phyloP scores from a whole-genome alignment of 257 asterid genomes.

The Jasminum sambac region DNA sequence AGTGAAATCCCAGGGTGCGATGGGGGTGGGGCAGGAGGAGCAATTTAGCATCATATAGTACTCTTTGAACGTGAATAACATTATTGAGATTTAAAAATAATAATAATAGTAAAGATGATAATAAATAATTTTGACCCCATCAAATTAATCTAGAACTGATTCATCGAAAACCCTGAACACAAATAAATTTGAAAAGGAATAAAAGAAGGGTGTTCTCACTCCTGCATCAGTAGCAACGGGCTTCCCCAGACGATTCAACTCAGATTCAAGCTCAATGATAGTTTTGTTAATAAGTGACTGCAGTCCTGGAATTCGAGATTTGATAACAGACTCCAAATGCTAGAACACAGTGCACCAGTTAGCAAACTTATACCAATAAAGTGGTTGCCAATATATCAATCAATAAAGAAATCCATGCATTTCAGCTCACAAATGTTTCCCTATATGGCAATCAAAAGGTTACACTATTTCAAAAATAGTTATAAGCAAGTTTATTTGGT shows the following conservation, averaged over 20 bases:
- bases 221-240: conserved; percentile 97
- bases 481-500: too few species aligned
- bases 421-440: neutral
- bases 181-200: conserved; percentile 14
- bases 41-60: neutral
- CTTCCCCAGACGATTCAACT: conserved; percentile 92
- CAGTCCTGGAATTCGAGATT: conserved; percentile 98
- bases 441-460: neutral
- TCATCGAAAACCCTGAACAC: neutral
- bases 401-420: conserved; percentile 2
- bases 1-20: neutral
- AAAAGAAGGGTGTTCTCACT: conserved; percentile 44
- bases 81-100: neutral
- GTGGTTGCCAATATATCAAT: neutral
- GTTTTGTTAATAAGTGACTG: conserved; percentile 96
- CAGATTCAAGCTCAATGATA: conserved; percentile 80
- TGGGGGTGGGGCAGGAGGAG: neutral
- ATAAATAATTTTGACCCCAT: neutral
- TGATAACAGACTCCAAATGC: conserved; percentile 98
- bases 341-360: conserved; percentile 32
- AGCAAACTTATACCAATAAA: conserved; percentile 6
- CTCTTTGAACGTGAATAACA: conserved; percentile 6
- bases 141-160: neutral
- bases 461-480: neutral
- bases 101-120: too few species aligned